These are phyloP conservation scores for Suillus decipiens DNA, from an alignment of 768 basidiomycete species.

Conservation along the genomic window DNA sequence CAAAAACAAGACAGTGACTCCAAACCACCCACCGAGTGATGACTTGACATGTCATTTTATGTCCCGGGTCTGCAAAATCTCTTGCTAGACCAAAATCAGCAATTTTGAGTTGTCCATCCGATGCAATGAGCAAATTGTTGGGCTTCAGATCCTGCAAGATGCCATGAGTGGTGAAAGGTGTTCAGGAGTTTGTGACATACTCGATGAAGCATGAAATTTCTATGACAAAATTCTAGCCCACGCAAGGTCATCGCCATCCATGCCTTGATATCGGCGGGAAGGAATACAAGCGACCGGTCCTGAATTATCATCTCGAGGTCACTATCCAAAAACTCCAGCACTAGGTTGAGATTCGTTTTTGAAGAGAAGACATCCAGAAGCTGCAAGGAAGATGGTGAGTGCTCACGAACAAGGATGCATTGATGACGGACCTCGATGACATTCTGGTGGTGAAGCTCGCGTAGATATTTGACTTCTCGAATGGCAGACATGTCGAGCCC, in stretches of 20 bases:
- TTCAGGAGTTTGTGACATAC: conserved; percentile 44
- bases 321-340: conserved; percentile 93
- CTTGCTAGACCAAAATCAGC: conserved; percentile 99
- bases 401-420: background rate
- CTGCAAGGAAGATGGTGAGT: conserved; percentile 41
- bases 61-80: conserved; percentile 92
- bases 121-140: conserved; percentile 94
- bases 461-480: conserved; percentile 95
- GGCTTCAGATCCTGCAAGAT: conserved; percentile 88
- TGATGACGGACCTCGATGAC: conserved; percentile 75
- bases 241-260: conserved; percentile 99
- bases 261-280: conserved; percentile 94
- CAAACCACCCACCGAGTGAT: conserved; percentile 77
- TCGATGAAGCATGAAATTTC: conserved; percentile 91
- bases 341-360: conserved; percentile 95
- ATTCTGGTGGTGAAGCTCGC: conserved; percentile 92
- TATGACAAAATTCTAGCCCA: conserved; percentile 97
- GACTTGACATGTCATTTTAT: conserved; percentile 98
- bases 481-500: conserved; percentile 99
- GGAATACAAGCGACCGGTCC: conserved; percentile 87
- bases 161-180: background rate
- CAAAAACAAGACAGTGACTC: conserved; percentile 11
- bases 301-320: conserved; percentile 98
- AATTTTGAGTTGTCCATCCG: conserved; percentile 90
- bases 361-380: conserved; percentile 96